phyloP scores from a whole-genome alignment of 23 red algal genomes.

The Gracilaria gracilis region DNA sequence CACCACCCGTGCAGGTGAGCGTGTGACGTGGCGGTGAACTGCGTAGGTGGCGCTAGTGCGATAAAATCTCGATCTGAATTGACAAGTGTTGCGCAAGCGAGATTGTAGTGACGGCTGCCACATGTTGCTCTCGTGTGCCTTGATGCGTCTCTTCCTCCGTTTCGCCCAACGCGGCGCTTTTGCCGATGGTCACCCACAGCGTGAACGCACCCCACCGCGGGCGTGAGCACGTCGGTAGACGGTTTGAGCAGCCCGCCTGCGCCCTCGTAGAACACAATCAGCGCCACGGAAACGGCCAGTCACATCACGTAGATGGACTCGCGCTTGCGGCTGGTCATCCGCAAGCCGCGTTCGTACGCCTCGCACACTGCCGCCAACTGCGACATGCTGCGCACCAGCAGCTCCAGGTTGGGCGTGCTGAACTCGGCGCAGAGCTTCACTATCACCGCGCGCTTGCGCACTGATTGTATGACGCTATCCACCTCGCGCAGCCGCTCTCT shows the following conservation, averaged over 20 bases:
- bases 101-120: too few relatives aligned
- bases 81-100: too few relatives aligned
- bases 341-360: slow-evolving; percentile 29
- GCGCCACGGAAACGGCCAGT: not conserved
- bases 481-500: not conserved
- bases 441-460: slow-evolving; percentile 7
- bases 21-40: too few relatives aligned
- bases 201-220: slow-evolving; percentile 46
- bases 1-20: too few relatives aligned
- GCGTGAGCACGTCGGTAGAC: slow-evolving; percentile 28
- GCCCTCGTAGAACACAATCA: slow-evolving; percentile 46
- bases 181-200: slow-evolving; percentile 60
- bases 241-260: slow-evolving; percentile 15
- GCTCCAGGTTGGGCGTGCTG: slow-evolving; percentile 24
- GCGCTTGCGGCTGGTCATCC: slow-evolving; percentile 47
- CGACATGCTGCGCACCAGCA: slow-evolving; percentile 7
- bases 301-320: slow-evolving; percentile 17
- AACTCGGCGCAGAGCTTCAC: slow-evolving; percentile 22
- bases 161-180: slow-evolving; percentile 55
- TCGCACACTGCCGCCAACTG: slow-evolving; percentile 58
- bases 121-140: too few relatives aligned
- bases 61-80: too few relatives aligned
- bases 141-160: slow-evolving; percentile 43
- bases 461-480: not conserved
- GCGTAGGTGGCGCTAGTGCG: too few relatives aligned